phyloP scores from a whole-genome alignment of 129 eudicot genomes.

The Smallanthus sonchifolius region DNA sequence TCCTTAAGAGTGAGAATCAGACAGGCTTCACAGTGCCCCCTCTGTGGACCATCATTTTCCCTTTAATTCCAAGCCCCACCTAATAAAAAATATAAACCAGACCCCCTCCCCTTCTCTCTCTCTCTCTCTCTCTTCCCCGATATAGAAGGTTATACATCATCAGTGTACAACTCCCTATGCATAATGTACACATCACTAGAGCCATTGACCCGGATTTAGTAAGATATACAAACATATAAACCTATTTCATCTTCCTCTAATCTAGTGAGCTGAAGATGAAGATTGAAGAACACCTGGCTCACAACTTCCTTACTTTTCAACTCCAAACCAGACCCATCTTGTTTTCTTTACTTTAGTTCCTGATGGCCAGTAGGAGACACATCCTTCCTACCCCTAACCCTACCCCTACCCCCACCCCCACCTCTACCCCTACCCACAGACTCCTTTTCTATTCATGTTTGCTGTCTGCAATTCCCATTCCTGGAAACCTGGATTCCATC shows the following conservation, averaged over 20 bases:
- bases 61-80: slow-evolving; percentile 52
- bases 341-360: slow-evolving; percentile 16
- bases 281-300: slow-evolving; percentile 14
- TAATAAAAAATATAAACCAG: slow-evolving; percentile 6
- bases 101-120: slow-evolving; percentile 14
- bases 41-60: slow-evolving; percentile 52
- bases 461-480: slow-evolving; percentile 16
- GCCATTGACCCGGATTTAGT: slow-evolving; percentile 3
- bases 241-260: neutral
- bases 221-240: slow-evolving; percentile 11
- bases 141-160: neutral
- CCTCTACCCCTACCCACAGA: slow-evolving; percentile 4
- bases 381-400: slow-evolving; percentile 9
- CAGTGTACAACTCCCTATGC: slow-evolving; percentile 10
- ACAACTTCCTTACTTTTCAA: slow-evolving; percentile 19
- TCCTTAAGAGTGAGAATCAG: slow-evolving; percentile 28
- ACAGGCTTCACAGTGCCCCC: slow-evolving; percentile 33
- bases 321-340: slow-evolving; percentile 24
- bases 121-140: no score
- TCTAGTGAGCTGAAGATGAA: neutral
- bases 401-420: neutral
- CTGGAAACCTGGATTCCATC: slow-evolving; percentile 26
- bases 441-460: slow-evolving; percentile 7
- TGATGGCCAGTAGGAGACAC: slow-evolving; percentile 36
- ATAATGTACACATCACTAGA: neutral